Base-by-base conservation (phyloP, 441 rosid genomes). In the Pelargonium cotyledonis region DNA sequence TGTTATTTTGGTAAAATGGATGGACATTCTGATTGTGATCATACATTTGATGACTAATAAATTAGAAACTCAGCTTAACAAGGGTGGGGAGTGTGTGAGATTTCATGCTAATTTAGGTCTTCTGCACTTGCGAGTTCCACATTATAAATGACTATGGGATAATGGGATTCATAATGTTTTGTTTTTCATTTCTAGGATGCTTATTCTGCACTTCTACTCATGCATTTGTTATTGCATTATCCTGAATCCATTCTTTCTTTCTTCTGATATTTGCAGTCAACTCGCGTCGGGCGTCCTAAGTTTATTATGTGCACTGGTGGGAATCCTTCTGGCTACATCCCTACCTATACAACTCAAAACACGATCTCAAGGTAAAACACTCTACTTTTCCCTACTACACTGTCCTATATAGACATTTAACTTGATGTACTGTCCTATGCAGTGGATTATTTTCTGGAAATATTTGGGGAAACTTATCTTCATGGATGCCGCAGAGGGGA, bases 271-370 rank as follows among this genome's bases (percentile, higher is more conserved):
- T 65, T 72, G 41, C 92, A 94, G 97, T 83, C 97, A 49, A 78
- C 88, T 69, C 88, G 89, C 23, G 73, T 88, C 65, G 85, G 99
- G 77, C 82, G 94, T 65, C 96, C 95, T 46, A 94, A 89, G 72
- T 94, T 84, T 82, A 88, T 91, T 69, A 70, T 91, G 83, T 89
- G 92, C 86, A 84, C 96, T 55, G 97, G 97, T 8, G 97, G 92
- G 40, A 94, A 73, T 66, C 77, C 96, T 70, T 70, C 87, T 21
- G 86, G 85, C 66, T 80, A 85, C 84, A 78, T 90, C 43, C 96
- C 99, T 35, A 83, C 96, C 65, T 81, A 83, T 83, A 49, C 89
- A 7, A 77, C 63, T 73, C 96, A 88, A 73, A 87, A 72, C 68
- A 79, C 88, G 14, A 62, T 84, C 57, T 72, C 96, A 68, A 82